A percentile compares a stretch with the other conserved stretches of the same genome.
Evolutionary conservation across 1,284 basidiomycete species (phyloP).

Genomic region (Apiotrichum laibachii): DNA sequence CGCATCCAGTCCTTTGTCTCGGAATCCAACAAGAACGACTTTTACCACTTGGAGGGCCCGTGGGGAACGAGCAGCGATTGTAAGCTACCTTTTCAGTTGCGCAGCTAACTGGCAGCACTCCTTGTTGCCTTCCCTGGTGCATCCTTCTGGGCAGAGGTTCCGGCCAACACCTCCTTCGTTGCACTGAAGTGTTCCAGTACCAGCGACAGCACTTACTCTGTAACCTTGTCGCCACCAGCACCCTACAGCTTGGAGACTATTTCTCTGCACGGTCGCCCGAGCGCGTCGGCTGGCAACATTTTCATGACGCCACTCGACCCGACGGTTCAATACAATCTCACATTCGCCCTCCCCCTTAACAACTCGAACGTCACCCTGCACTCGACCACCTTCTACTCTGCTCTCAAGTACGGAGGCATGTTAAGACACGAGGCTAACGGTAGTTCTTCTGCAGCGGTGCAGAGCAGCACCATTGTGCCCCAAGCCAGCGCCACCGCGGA

Average conservation of each 20-base stretch:
- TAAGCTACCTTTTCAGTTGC: not conserved
- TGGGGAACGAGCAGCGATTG: not conserved
- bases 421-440: not conserved
- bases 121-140: not conserved
- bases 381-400: not conserved
- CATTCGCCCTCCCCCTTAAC: not conserved
- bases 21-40: not conserved
- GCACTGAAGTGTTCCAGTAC: not conserved
- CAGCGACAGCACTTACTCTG: not conserved
- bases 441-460: too few relatives aligned
- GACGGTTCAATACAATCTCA: not conserved
- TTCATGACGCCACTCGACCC: conserved; percentile 4
- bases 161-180: not conserved
- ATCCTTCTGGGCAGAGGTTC: not conserved
- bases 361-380: not conserved
- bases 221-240: not conserved
- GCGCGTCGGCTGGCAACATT: not conserved
- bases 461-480: not conserved
- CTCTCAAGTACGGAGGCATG: not conserved
- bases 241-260: not conserved
- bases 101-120: not conserved
- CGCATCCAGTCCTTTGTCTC: not conserved
- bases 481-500: not conserved
- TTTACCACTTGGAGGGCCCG: not conserved
- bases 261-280: not conserved